Base-by-base conservation (phyloP, 2,329 filamentous ascomycete species). In the Talaromyces sp. region DNA sequence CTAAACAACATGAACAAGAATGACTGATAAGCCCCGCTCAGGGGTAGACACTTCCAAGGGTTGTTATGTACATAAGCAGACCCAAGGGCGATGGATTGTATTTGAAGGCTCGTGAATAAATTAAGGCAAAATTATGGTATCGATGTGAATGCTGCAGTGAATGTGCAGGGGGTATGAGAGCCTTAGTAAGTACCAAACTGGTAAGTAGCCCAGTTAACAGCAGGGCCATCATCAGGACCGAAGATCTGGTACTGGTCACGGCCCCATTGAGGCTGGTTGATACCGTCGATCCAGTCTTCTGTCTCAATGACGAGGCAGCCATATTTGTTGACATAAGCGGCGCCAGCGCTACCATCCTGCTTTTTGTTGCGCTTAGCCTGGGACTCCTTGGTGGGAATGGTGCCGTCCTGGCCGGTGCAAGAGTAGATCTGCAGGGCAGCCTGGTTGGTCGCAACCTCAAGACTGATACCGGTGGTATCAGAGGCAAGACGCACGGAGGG, bases 291-390 rank as follows among this genome's bases (percentile, higher is more conserved):
- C 84, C 86, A 97, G 71, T 94, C 91, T 79, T 97, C 85, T 11
- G 94, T 90, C 77, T 97, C 93, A 72, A 97, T 82, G 44, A 96
- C 93, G 22, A 96, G 68, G 72, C 93, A 97, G 29, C 90, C 91
- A 67, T 91, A 90, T 77, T 92, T 57, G 69, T 78, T 61, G 69
- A 82, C 63, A 76, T 70, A 63, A 69, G 66, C 70, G 58, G 67
- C 76, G 61, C 71, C 64, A 9, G 75, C 70, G 36, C 80, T 76
- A n/a, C 77, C 78, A 58, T 80, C 79, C n/a, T 79, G 30, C 7
- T 50, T 79, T 75, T 82, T 80, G 51, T 82, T 85, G 17, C 82
- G 79, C 49, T 76, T 70, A 45, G 68, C 69, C 65, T 71, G 74
- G 16, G 71, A 76, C 48, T 65, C 52, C 64, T 75, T 77, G 49